Evolutionary conservation across 495 filamentous ascomycete species (phyloP).

Genomic region (Penicillium taxi): DNA sequence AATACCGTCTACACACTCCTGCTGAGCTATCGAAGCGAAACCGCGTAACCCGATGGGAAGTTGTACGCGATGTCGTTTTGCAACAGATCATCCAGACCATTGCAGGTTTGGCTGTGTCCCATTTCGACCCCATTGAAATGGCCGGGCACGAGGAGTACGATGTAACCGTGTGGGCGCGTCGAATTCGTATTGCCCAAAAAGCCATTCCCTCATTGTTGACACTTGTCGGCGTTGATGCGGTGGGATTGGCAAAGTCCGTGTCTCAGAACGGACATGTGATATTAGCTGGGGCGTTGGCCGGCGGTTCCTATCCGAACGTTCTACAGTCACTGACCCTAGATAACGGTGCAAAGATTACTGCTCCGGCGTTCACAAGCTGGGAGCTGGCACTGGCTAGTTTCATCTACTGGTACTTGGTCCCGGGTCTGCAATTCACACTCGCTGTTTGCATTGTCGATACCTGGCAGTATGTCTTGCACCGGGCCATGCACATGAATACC

Average conservation of each 20-base stretch:
- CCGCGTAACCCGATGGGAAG: constrained; percentile 71
- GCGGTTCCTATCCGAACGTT: constrained; percentile 59
- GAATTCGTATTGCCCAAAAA: constrained; percentile 62
- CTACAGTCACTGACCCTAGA: constrained; percentile 28
- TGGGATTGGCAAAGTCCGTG: constrained; percentile 28
- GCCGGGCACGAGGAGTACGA: constrained; percentile 74
- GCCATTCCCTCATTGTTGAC: constrained; percentile 52
- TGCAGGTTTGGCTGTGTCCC: constrained; percentile 51
- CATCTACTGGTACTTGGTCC: constrained; percentile 73
- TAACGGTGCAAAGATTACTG: constrained; percentile 25
- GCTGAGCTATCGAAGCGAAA: constrained; percentile 81
- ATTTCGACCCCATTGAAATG: constrained; percentile 57
- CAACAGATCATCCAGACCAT: constrained; percentile 83
- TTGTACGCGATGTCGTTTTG: constrained; percentile 76
- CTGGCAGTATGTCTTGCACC: constrained; percentile 95
- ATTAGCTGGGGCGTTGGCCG: constrained; percentile 60
- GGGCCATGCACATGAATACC: constrained; percentile 87
- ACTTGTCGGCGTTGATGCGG: constrained; percentile 35
- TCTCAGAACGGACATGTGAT: constrained; percentile 47
- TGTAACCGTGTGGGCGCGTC: constrained; percentile 70
- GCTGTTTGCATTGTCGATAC: constrained; percentile 76
- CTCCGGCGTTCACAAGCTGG: constrained; percentile 49
- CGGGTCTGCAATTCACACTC: constrained; percentile 61
- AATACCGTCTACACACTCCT: constrained; percentile 88
- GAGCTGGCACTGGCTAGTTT: constrained; percentile 63